These are phyloP conservation scores for Neopestalotiopsis sp. DNA, from an alignment of 2,329 filamentous ascomycete genomes.

Conservation along the genomic window DNA sequence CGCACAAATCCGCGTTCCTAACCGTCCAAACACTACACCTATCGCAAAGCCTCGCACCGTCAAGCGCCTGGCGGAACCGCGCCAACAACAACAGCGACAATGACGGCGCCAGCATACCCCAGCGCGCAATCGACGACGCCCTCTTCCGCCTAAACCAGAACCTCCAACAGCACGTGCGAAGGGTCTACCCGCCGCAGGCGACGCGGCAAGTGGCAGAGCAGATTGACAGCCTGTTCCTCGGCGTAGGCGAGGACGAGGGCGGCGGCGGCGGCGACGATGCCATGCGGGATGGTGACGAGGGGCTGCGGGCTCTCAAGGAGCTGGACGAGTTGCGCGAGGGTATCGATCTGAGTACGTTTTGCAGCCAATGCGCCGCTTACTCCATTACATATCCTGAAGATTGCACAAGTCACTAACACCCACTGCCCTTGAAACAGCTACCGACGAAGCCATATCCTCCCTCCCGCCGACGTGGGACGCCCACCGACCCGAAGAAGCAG, in stretches of 20 bases:
- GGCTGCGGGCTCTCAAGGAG: conserved; percentile 20
- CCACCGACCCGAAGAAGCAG: conserved; percentile 39
- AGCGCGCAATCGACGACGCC: conserved; percentile 61
- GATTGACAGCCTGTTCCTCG: conserved; percentile 69
- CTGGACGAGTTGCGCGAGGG: conserved; percentile 43
- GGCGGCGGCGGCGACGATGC: conserved; percentile 30
- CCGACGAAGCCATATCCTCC: conserved; percentile 48
- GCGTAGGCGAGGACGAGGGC: conserved; percentile 46
- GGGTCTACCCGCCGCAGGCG: conserved; percentile 72
- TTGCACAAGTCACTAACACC: background rate
- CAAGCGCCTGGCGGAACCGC: conserved; percentile 54
- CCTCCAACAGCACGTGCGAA: conserved; percentile 68
- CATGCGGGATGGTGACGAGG: conserved; percentile 29
- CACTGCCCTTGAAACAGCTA: conserved; percentile 36
- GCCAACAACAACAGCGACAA: conserved; percentile 48
- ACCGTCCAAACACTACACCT: conserved; percentile 67
- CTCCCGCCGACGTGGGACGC: conserved; percentile 55
- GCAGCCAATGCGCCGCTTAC: no score
- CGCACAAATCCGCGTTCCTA: conserved; percentile 70
- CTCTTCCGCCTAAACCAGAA: conserved; percentile 64
- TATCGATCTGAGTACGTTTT: conserved; percentile 50
- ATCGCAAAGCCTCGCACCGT: conserved; percentile 62
- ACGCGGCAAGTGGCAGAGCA: conserved; percentile 75
- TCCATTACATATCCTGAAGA: no score
- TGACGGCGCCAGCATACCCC: conserved; percentile 30